These are phyloP conservation scores for Globisporangium takayamanum DNA, from an alignment of 352 stramenopile species.

Conservation along the genomic window DNA sequence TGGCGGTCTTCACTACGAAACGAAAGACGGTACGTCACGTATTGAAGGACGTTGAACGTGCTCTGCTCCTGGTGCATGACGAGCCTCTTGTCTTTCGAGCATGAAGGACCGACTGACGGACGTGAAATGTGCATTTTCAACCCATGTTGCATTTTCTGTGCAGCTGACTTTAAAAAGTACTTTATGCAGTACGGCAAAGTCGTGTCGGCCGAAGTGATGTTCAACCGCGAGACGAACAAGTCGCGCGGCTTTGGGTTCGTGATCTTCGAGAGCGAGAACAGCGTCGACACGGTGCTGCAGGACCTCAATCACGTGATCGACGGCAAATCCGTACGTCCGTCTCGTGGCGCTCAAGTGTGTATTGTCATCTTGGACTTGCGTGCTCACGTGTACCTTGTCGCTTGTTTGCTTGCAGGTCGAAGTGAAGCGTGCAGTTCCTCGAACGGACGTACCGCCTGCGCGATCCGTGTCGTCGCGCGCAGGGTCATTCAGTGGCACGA, in stretches of 20 bases:
- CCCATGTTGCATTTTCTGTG: conserved; percentile 1
- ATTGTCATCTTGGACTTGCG: not conserved
- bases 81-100: not conserved
- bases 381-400: not conserved
- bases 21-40: conserved; percentile 77
- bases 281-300: conserved; percentile 82
- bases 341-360: not conserved
- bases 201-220: conserved; percentile 92
- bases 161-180: conserved; percentile 89
- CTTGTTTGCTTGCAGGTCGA: conserved; percentile 33
- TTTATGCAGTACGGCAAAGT: conserved; percentile 92
- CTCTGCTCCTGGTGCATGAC: not conserved
- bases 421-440: conserved; percentile 80
- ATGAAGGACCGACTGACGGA: not conserved
- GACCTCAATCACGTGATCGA: conserved; percentile 89
- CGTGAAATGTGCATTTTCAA: not conserved
- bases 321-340: conserved; percentile 67
- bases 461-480: conserved; percentile 67
- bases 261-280: conserved; percentile 88
- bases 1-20: conserved; percentile 90
- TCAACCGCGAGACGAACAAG: conserved; percentile 94
- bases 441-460: conserved; percentile 72
- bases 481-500: conserved; percentile 73
- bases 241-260: conserved; percentile 92
- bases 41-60: not conserved